Evolutionary conservation across 1,284 basidiomycete species (phyloP), one percentile per base, ranked within the genome.

Genomic region (Ganoderma leucocontextum): DNA sequence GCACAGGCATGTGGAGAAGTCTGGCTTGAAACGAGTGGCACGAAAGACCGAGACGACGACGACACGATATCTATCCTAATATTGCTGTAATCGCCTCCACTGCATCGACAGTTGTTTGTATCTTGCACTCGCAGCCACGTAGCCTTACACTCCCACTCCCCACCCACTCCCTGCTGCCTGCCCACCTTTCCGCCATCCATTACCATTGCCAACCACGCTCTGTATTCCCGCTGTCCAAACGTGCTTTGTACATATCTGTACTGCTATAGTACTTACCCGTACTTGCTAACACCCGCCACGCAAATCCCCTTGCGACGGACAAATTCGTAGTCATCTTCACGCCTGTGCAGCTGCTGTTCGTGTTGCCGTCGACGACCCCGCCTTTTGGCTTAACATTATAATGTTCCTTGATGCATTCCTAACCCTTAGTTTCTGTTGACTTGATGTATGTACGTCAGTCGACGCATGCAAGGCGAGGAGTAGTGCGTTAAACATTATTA

Each of bases 1-100:
- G 53, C n/a, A 0, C 39, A 79, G 78, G 76, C 58, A 92, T 94
- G 90, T 94, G 91, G 91, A 85, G 91, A 75, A 94, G 91, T 82
- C 80, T 93, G 74, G 90, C 88, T 35, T 78, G 70, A 75, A 10
- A 70, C 70, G 57, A 62, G 57, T 61, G 55, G 65, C 67, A 59
- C 64, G 57, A 49, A 69, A 60, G 62, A 57, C 47, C 63, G 64
- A 66, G 10, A 59, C 62, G 64, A 65, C 66, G 57, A 68, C 69
- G 64, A 62, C 64, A 64, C 73, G 70, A 65, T 36, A 69, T 70
- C 68, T 75, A 75, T 66, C 58, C 13, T 75, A 76, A 53, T 73
- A 70, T 70, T 71, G 63, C 67, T 64, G 67, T 74, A 74, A 75
- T 74, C 47, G 63, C 66, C 68, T 64, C 70, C 64, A 64, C 63